These are phyloP conservation scores for Oleoguttula mirabilis DNA, from an alignment of 495 filamentous ascomycete species.

Conservation along the genomic window DNA sequence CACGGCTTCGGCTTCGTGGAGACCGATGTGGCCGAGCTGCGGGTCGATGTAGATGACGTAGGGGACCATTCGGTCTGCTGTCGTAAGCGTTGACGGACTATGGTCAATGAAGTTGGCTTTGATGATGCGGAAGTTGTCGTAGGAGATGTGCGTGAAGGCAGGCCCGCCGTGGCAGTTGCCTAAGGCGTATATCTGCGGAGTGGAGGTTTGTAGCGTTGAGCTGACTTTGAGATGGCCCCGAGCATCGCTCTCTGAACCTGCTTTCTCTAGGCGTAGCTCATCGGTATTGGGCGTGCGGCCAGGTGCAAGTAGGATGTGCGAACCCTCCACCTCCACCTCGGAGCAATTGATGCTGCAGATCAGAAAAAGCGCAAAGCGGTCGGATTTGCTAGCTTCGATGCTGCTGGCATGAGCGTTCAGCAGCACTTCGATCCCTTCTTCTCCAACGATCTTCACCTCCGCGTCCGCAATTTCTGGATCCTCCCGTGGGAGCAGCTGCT, in stretches of 20 bases:
- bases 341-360: conserved; percentile 2
- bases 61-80: conserved; percentile 28
- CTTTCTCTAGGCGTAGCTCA: conserved; percentile 24
- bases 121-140: conserved; percentile 44
- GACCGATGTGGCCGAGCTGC: conserved; percentile 40
- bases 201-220: conserved; percentile 32
- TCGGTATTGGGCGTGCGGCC: conserved; percentile 39
- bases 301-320: conserved; percentile 37
- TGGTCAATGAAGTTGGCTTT: conserved; percentile 29
- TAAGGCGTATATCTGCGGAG: conserved; percentile 34
- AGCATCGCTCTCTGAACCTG: conserved; percentile 28
- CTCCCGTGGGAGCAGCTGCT: conserved; percentile 34
- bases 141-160: conserved; percentile 44
- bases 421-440: conserved; percentile 33
- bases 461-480: conserved; percentile 33
- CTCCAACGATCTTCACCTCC: conserved; percentile 29
- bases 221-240: conserved; percentile 34
- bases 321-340: conserved; percentile 23
- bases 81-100: conserved; percentile 12
- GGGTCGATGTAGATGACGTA: conserved; percentile 43
- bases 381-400: not conserved
- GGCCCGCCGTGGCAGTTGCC: conserved; percentile 42
- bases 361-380: not conserved
- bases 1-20: conserved; percentile 32
- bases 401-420: conserved; percentile 21